Evolutionary conservation across 1,139 yeast species (phyloP).

Genomic region (Debaryomyces nepalensis): DNA sequence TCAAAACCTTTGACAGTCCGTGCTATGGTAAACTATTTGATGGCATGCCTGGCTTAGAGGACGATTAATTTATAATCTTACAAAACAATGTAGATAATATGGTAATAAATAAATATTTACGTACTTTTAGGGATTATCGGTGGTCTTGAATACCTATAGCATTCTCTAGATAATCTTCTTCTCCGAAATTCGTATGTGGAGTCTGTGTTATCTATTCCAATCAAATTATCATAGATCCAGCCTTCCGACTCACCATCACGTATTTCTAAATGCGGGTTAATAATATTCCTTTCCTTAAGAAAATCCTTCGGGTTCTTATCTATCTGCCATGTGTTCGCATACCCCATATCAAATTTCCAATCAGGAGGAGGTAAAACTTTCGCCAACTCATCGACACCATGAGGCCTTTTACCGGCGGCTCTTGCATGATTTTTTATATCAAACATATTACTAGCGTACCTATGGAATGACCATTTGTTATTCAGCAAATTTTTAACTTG

Average conservation of each 20-base stretch:
- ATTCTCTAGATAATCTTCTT: constrained; percentile 56
- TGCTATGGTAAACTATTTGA: constrained; percentile 62
- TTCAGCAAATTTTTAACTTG: constrained; percentile 68
- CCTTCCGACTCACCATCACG: constrained; percentile 49
- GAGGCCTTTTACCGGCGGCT: constrained; percentile 62
- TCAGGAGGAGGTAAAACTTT: constrained; percentile 70
- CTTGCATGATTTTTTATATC: constrained; percentile 56
- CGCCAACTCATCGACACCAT: constrained; percentile 60
- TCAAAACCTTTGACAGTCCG: constrained; percentile 39
- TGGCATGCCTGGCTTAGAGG: constrained; percentile 52
- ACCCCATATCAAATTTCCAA: constrained; percentile 69
- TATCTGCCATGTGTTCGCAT: constrained; percentile 66
- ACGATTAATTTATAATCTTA: constrained; percentile 5
- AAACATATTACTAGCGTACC: constrained; percentile 50
- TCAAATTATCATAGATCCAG: constrained; percentile 45
- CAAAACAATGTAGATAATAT: background rate
- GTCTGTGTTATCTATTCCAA: constrained; percentile 30
- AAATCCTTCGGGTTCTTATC: constrained; percentile 60
- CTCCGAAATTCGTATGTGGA: constrained; percentile 51
- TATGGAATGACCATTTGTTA: constrained; percentile 55
- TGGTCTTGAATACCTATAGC: constrained; percentile 52
- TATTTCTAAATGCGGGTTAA: constrained; percentile 24
- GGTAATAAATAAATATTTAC: constrained; percentile 6
- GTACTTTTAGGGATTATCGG: constrained; percentile 31
- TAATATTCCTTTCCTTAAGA: constrained; percentile 51